phyloP scores from a whole-genome alignment of 768 basidiomycete genomes.

The Rhodosporidiobolus sp. region DNA sequence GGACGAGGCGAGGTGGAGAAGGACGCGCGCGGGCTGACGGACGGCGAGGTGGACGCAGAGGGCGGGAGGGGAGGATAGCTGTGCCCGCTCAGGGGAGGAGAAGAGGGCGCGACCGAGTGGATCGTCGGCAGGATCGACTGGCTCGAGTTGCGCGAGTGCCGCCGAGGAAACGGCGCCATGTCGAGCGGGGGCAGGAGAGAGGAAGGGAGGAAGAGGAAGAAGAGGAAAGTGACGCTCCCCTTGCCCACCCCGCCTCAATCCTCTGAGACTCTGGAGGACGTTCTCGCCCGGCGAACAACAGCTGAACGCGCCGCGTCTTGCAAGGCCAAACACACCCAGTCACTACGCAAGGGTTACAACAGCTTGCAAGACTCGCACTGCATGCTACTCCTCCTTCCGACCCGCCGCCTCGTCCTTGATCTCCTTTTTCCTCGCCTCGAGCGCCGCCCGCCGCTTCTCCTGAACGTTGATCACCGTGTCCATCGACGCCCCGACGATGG shows the following conservation, averaged over 20 bases:
- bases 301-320: no score
- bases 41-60: background rate
- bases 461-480: slow-evolving; percentile 7
- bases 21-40: background rate
- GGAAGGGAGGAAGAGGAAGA: background rate
- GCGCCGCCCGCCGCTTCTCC: slow-evolving; percentile 7
- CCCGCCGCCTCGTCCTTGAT: background rate
- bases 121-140: slow-evolving; percentile 15
- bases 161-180: slow-evolving; percentile 29
- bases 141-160: slow-evolving; percentile 4
- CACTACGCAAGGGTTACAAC: background rate
- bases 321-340: no score
- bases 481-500: background rate
- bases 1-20: background rate
- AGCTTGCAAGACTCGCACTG: background rate
- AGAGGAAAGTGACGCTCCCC: no score
- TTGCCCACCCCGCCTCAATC: no score
- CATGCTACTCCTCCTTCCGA: background rate
- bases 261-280: background rate
- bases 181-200: background rate
- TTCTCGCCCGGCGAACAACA: no score
- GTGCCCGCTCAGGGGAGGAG: background rate
- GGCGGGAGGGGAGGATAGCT: slow-evolving; percentile 5
- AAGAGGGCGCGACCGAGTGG: slow-evolving; percentile 5
- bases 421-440: background rate